Base-by-base conservation (phyloP, 1,284 basidiomycete species). In the Ceratobasidium sp. region DNA sequence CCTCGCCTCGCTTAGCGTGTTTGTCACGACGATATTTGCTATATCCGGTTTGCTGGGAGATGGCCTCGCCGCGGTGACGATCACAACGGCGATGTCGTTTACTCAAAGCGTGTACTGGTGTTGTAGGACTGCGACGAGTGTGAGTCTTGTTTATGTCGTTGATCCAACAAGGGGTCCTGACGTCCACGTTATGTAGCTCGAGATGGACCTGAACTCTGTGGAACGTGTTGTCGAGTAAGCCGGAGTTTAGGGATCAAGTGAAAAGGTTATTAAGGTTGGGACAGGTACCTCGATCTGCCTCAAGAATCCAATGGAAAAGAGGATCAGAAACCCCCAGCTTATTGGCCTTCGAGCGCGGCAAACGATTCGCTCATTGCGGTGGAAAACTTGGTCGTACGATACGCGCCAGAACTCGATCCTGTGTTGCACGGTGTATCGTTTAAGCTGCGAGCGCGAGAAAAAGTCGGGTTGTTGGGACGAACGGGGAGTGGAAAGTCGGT, bases 31-130 rank as follows among this genome's bases (percentile, higher is more conserved):
- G 0, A 77, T 94, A 19, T 89, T 97, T 77, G 88, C 93, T 1
- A 86, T 97, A 19, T 86, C 89, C 1, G 89, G 88, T 2, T 86
- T 88, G 48, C 86, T 91, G 31, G 82, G 85, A 7, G 89, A 93
- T 0, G 95, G 95, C 59, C 85, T 88, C 27, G 94, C 94, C 11
- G 95, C 91, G 82, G 82, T 97, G 62, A 95, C 92, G 78, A 96
- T 98, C 76, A 92, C 93, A 0, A 90, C 90, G 74, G 87, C 88
- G n/a, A 88, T 89, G 84, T 82, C 85, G 39, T 88, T 89, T 79
- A 88, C 90, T 14, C 66, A 69, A 24, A 69, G 66, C 39, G 66
- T 69, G n/a, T 69, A 69, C 39, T 69, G 53, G 51, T 69, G 66
- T 29, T 69, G 66, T 34, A 29, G 66, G 39, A 69, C 66, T 39